Evolutionary conservation across 352 stramenopile genomes (phyloP).

Genomic region (Halophytophthora batemanensis): DNA sequence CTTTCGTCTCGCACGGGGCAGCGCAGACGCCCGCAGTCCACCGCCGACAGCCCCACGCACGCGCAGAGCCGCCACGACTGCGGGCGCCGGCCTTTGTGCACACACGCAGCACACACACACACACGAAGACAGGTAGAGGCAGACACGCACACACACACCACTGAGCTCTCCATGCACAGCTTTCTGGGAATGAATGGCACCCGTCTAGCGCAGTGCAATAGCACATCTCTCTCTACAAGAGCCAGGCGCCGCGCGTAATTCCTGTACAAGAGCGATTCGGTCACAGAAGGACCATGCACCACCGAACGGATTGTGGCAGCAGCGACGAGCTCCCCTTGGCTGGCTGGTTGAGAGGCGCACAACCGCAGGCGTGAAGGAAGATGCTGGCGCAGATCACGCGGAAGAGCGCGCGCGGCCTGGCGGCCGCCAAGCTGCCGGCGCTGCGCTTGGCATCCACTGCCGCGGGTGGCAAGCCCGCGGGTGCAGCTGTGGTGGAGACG

Average conservation of each 20-base stretch:
- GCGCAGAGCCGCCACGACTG: slow-evolving; percentile 8
- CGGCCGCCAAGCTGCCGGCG: slow-evolving; percentile 27
- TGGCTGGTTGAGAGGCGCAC: neutral
- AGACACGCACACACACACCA: too few relatives aligned
- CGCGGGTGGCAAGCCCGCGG: slow-evolving; percentile 6
- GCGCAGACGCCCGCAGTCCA: slow-evolving; percentile 15
- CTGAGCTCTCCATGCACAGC: too few relatives aligned
- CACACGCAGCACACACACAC: too few relatives aligned
- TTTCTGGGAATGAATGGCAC: too few relatives aligned
- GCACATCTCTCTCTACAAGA: too few relatives aligned
- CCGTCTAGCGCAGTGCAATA: slow-evolving; percentile 6
- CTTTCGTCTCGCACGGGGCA: slow-evolving; percentile 33
- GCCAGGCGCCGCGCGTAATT: too few relatives aligned
- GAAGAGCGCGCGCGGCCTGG: slow-evolving; percentile 18
- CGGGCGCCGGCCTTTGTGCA: slow-evolving; percentile 17
- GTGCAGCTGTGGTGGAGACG: neutral
- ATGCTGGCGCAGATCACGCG: slow-evolving; percentile 32
- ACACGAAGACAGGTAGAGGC: too few relatives aligned
- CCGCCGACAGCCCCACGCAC: neutral
- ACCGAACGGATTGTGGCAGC: too few relatives aligned
- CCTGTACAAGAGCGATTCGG: too few relatives aligned
- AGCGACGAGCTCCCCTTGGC: neutral
- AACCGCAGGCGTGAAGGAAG: slow-evolving; percentile 7
- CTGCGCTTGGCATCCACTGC: slow-evolving; percentile 28
- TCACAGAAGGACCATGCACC: too few relatives aligned